These are phyloP conservation scores for Eucalyptus tenuipes DNA, from an alignment of 345 rosid genomes.

Conservation along the genomic window DNA sequence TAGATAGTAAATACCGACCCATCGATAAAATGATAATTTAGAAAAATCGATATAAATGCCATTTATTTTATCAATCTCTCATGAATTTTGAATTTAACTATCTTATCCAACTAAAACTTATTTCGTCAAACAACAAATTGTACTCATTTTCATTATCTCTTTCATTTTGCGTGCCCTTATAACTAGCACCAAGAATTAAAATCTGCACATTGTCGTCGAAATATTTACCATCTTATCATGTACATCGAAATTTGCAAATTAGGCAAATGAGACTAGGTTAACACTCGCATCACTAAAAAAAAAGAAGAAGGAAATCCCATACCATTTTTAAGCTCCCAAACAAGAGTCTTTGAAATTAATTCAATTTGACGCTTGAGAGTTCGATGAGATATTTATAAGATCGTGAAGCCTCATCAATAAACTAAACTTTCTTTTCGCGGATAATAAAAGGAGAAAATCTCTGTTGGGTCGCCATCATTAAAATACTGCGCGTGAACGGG, in stretches of 20 bases:
- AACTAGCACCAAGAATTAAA: not conserved
- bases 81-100: not conserved
- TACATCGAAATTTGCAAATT: not conserved
- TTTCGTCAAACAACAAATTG: not conserved
- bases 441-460: not conserved
- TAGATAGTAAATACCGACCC: not conserved
- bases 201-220: rapidly evolving
- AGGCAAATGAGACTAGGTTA: not conserved
- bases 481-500: not conserved
- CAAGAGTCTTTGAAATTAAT: not conserved
- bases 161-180: not conserved
- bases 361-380: not conserved
- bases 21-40: not conserved
- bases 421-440: not conserved
- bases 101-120: not conserved
- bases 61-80: not conserved
- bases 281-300: not conserved
- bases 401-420: not conserved
- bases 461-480: not conserved
- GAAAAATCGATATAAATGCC: not conserved
- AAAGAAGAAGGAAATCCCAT: not conserved
- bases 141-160: not conserved
- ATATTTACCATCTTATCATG: not conserved
- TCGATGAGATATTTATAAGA: not conserved
- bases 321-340: not conserved